Evolutionary conservation across 176 grass and related monocot genomes (phyloP), one percentile per base, ranked within the genome.

Genomic region (Musa itinerans): DNA sequence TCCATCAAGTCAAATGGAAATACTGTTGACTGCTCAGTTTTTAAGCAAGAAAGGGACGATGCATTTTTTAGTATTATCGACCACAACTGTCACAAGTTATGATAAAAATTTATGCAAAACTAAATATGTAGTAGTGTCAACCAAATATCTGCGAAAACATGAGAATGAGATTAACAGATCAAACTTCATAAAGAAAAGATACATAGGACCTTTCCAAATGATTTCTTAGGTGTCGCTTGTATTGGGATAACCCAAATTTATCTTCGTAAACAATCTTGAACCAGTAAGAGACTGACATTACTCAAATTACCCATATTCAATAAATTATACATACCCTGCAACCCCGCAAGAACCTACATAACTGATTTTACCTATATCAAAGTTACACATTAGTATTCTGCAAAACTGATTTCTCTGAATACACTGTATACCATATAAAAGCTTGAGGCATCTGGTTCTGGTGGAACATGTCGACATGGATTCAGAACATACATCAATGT

Each of bases 251-350:
- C 48, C 53, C 25, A 58, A 59, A 17, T 61, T 75, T 34, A 75
- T 75, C 73, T 49, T 75, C 54, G 3, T 43, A 75, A 75, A 25
- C 58, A 77, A 77, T 52, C 20, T 65, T 77, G 59, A 77, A 77
- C 49, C 8, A 50, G 17, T 50, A 77, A 77, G 75, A 52, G 24
- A 34, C 13, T 57, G 22, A 1, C 10, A 52, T 16, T 52, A 25
- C 10, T 52, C 51, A 65, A 66, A 77, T 17, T 27, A 50, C 8
- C 19, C 10, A 50, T 77, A 77, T 64, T 26, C 59, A 77, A 77
- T 77, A 24, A 77, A 77, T 77, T 16, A 73, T 76, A 76, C 55
- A 77, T 65, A 77, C 58, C 65, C 3, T 48, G 15, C 11, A 48
- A 65, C 23, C 21, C 59, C 21, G 20, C 62, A 65, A 2, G 62